Conservation (phyloP, 257 asterid species). For the Rehmannia glutinosa region DNA sequence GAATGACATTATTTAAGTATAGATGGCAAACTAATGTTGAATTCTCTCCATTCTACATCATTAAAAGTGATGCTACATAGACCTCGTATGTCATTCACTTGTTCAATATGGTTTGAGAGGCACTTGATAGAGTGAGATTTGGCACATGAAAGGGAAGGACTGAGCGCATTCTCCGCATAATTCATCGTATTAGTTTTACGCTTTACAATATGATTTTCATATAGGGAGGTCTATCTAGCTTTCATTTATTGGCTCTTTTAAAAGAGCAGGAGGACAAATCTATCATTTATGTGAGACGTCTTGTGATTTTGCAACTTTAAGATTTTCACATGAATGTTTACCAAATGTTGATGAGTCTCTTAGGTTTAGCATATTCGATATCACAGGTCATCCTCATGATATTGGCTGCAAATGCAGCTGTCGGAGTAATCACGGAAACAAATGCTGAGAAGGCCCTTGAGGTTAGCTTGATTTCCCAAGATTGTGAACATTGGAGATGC, state of each 20-base stretch:
- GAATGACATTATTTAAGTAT: no score
- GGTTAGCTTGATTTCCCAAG: slow-evolving; percentile 47
- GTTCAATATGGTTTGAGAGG: background rate
- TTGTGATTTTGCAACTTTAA: slow-evolving; percentile 2
- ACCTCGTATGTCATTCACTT: background rate
- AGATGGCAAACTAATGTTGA: no score
- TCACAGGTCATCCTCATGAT: slow-evolving; percentile 90
- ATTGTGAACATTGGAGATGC: slow-evolving; percentile 11
- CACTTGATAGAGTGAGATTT: background rate
- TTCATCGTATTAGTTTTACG: background rate
- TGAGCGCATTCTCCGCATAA: background rate
- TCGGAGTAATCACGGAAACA: slow-evolving; percentile 97
- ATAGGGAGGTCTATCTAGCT: background rate
- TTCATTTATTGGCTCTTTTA: background rate
- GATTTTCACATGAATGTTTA: slow-evolving; percentile 1
- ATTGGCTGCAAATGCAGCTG: slow-evolving; percentile 99
- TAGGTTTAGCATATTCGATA: slow-evolving; percentile 11
- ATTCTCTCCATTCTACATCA: no score
- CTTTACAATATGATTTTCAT: background rate
- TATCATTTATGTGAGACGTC: background rate
- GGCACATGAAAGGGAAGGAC: background rate
- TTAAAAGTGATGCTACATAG: no score
- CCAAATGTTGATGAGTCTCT: slow-evolving; percentile 9
- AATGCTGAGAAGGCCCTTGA: slow-evolving; percentile 99
- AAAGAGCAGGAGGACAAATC: slow-evolving; percentile 1